phyloP scores from a whole-genome alignment of 2,329 filamentous ascomycete species.

The Cytospora schulzeri region DNA sequence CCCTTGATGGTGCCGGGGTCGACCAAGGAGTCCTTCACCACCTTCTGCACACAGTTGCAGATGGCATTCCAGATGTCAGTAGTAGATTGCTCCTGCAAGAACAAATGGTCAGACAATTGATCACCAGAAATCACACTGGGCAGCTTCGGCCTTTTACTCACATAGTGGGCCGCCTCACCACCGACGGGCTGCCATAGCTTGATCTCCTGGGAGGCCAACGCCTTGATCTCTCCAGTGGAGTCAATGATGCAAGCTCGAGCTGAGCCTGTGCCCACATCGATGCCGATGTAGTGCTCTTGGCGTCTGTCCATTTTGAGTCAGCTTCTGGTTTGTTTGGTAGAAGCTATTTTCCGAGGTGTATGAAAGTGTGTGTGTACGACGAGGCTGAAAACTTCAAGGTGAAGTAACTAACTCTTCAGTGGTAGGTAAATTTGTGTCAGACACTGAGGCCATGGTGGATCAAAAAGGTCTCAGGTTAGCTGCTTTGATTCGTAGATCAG shows the following conservation, averaged over 20 bases:
- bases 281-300: conserved; percentile 71
- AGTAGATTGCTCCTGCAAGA: conserved; percentile 84
- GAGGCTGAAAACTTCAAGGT: conserved; percentile 7
- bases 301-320: conserved; percentile 21
- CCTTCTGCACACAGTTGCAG: conserved; percentile 81
- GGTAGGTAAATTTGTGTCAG: conserved; percentile 24
- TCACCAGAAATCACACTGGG: background rate
- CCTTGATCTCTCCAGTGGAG: conserved; percentile 82
- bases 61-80: conserved; percentile 96
- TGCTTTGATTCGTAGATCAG: conserved; percentile 7
- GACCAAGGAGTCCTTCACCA: conserved; percentile 79
- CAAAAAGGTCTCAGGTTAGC: conserved; percentile 1
- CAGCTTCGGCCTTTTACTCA: conserved; percentile 40
- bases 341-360: background rate
- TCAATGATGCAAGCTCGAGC: conserved; percentile 96
- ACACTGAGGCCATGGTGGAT: conserved; percentile 14
- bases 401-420: conserved; percentile 26
- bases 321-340: conserved; percentile 1
- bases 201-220: conserved; percentile 73
- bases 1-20: conserved; percentile 77
- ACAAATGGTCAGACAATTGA: background rate
- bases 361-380: background rate
- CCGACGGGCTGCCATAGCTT: conserved; percentile 77
- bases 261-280: conserved; percentile 95
- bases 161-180: conserved; percentile 62